A percentile compares a stretch with the other conserved stretches of the same genome.
These are phyloP conservation scores for Eucalyptus cladocalyx DNA, from an alignment of 345 rosid genomes.

Conservation along the genomic window DNA sequence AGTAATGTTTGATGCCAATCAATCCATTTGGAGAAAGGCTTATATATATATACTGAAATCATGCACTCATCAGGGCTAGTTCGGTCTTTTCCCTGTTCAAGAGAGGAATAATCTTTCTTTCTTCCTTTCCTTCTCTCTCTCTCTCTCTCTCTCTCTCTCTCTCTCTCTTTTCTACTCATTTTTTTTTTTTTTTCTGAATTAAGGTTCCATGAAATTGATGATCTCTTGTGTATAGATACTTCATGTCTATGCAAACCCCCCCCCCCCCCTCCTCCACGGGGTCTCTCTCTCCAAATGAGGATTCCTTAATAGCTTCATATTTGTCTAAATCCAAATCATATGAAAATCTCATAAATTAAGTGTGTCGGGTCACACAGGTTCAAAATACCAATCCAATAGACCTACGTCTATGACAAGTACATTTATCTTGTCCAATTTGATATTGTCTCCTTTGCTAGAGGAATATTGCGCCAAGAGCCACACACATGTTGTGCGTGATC, in stretches of 20 bases:
- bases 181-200: too few species aligned
- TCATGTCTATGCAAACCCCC: not conserved
- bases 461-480: not conserved
- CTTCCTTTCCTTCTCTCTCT: too few species aligned
- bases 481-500: not conserved
- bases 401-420: not conserved
- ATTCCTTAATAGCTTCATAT: too few species aligned
- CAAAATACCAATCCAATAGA: not conserved
- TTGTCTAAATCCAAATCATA: not conserved
- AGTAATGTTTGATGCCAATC: too few species aligned
- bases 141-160: too few species aligned
- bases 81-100: not conserved
- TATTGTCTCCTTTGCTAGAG: not conserved
- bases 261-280: not conserved
- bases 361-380: accelerated
- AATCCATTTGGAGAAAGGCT: too few species aligned
- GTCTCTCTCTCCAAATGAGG: too few species aligned
- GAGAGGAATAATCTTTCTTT: not conserved
- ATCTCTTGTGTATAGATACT: not conserved
- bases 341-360: not conserved
- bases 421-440: not conserved
- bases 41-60: not conserved
- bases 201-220: not conserved
- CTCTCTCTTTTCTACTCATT: too few species aligned
- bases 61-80: not conserved